Evolutionary conservation across 2,329 filamentous ascomycete genomes (phyloP), one percentile per base, ranked within the genome.

Genomic region (Fusarium sp.): DNA sequence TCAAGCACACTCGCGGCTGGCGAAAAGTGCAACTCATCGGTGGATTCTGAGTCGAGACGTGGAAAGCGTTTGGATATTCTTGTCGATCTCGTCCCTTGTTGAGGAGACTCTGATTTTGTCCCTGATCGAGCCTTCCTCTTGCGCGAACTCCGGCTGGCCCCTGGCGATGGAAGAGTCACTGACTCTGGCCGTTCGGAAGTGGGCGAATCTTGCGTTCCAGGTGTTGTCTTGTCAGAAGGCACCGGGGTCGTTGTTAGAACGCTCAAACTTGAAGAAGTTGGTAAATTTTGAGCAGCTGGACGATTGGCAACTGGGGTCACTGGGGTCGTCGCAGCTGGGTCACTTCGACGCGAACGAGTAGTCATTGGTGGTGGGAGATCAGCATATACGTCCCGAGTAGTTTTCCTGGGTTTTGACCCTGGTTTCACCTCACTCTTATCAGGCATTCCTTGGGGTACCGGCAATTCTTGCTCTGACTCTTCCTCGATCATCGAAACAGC

Each of bases 11-110:
- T 75, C 2, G 73, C 74, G 8, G 76, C 68, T 2, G 80, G 76
- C 1, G 83, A 83, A 15, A 73, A 72, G 8, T 81, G 78, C 14
- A 86, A 69, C 62, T 86, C 84, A 66, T 86, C 84, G 0, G 83
- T 80, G 14, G 84, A 86, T 15, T 79, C 75, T 0, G 80, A 82
- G 26, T 77, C 78, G n/a, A 75, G 60, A 17, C 76, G 76, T 7
- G 69, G 45, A 14, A 70, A 69, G 10, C 71, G 71, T 51, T 69
- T 71, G 7, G 70, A 65, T 40, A 66, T 58, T 32, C 64, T 74
- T 38, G 46, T 58, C 4, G 60, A 55, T 38, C 70, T 73, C 15
- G 54, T 69, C 15, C 62, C 42, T 14, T 66, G 62, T 26, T 75
- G 75, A 39, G 75, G 75, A 19, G 76, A 76, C 19, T 66, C 72